phyloP scores from a whole-genome alignment of 345 rosid genomes.

The Brassica nigra region DNA sequence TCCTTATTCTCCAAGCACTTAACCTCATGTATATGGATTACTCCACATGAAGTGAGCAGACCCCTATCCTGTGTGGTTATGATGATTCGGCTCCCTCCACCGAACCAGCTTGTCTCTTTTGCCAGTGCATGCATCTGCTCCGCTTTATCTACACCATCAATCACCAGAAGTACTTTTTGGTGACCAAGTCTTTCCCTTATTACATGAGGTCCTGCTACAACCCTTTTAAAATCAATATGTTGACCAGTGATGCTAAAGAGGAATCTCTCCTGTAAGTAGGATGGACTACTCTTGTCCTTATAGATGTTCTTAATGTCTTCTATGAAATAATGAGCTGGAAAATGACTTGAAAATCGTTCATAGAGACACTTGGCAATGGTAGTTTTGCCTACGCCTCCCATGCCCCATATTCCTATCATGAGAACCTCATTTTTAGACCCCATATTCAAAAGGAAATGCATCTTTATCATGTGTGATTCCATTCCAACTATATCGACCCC shows the following conservation, averaged over 20 bases:
- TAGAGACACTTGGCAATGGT: constrained; percentile 11
- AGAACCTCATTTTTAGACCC: neutral
- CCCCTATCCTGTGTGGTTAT: constrained; percentile 1
- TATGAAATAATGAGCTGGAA: neutral
- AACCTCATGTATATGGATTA: neutral
- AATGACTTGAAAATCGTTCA: neutral
- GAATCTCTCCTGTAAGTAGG: neutral
- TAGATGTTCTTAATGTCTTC: neutral
- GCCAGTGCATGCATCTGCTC: neutral
- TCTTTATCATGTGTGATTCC: neutral
- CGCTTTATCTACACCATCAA: neutral
- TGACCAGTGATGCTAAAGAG: neutral
- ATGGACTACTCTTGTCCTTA: neutral
- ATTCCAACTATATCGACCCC: constrained; percentile 19
- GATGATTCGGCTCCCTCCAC: constrained; percentile 6
- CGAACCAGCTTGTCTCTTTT: neutral
- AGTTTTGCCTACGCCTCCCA: constrained; percentile 30
- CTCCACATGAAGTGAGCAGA: neutral
- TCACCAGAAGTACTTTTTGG: neutral
- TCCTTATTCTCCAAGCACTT: constrained; percentile 10
- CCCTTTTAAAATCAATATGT: neutral
- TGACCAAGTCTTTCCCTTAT: neutral
- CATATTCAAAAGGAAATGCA: neutral
- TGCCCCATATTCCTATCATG: constrained; percentile 21
- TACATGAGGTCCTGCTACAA: neutral